These are phyloP conservation scores for Ciborinia camelliae DNA, from an alignment of 2,329 filamentous ascomycete species.

Conservation along the genomic window DNA sequence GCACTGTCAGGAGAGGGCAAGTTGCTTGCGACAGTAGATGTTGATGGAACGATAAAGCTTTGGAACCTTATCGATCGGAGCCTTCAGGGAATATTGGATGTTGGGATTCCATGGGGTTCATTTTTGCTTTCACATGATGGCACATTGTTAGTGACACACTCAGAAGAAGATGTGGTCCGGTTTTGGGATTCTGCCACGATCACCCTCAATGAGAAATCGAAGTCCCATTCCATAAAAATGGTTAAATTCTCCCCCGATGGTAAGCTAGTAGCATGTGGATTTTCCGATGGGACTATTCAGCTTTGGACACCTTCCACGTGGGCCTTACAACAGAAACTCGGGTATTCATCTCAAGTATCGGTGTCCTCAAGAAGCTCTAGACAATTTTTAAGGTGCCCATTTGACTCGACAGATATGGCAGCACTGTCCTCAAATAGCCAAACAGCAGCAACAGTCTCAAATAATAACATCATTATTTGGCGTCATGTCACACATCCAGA, in stretches of 20 bases:
- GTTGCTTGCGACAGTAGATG: too few species aligned
- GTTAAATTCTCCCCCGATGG: not conserved
- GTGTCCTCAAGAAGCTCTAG: not conserved
- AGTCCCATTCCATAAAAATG: not conserved
- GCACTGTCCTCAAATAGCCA: not conserved
- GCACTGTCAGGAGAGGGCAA: too few species aligned
- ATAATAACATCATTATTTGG: not conserved
- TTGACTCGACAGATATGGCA: not conserved
- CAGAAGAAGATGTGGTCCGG: not conserved
- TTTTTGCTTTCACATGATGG: not conserved
- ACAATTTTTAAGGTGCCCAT: not conserved
- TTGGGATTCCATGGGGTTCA: not conserved
- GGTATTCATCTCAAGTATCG: not conserved
- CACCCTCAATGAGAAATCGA: not conserved
- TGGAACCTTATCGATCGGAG: too few species aligned
- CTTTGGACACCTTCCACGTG: constrained; percentile 21
- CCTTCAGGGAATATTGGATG: too few species aligned
- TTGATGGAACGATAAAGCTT: too few species aligned
- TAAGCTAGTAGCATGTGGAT: not conserved
- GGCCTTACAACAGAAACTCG: constrained; percentile 18
- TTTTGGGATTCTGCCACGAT: not conserved
- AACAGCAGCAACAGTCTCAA: not conserved
- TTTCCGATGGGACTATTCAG: not conserved
- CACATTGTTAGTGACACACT: not conserved
- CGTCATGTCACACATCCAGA: not conserved